phyloP scores from a whole-genome alignment of 2,329 filamentous ascomycete species.

The Fusarium sp. region DNA sequence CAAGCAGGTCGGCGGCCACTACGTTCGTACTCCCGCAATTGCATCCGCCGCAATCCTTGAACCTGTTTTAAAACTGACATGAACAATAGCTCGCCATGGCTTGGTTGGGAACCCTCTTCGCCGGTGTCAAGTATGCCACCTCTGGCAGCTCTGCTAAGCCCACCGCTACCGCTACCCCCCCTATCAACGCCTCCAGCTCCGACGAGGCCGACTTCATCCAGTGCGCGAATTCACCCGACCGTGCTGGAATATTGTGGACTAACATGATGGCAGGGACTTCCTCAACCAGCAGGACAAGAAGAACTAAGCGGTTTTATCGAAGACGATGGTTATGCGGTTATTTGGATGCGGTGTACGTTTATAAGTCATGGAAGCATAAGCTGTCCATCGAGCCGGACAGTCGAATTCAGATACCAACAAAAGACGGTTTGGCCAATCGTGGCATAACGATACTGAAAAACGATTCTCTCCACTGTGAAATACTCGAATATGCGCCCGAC shows the following conservation, averaged over 20 bases:
- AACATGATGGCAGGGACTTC: slow-evolving; percentile 52
- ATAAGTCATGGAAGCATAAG: slow-evolving; percentile 43
- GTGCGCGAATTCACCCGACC: slow-evolving; percentile 56
- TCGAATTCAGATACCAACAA: slow-evolving; percentile 43
- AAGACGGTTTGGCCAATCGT: slow-evolving; percentile 39
- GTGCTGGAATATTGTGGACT: slow-evolving; percentile 32
- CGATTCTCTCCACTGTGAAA: slow-evolving; percentile 23
- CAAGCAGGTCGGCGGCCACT: slow-evolving; percentile 70
- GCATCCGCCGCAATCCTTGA: slow-evolving; percentile 10
- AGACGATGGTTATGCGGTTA: slow-evolving; percentile 38
- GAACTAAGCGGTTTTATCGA: slow-evolving; percentile 47
- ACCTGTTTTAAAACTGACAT: slow-evolving; percentile 33
- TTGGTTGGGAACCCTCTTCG: slow-evolving; percentile 63
- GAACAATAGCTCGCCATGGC: slow-evolving; percentile 65
- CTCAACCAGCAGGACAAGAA: slow-evolving; percentile 57
- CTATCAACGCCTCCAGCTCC: slow-evolving; percentile 70
- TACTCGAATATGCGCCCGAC: background rate
- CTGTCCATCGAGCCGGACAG: slow-evolving; percentile 41
- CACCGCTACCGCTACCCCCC: slow-evolving; percentile 60
- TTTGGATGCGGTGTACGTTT: slow-evolving; percentile 52
- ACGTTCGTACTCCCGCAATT: slow-evolving; percentile 59
- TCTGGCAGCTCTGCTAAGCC: slow-evolving; percentile 60
- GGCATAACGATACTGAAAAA: slow-evolving; percentile 31
- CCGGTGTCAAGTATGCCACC: slow-evolving; percentile 58
- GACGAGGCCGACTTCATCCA: slow-evolving; percentile 75